Evolutionary conservation across 2,329 filamentous ascomycete genomes (phyloP).

Genomic region (Cercospora sesami): DNA sequence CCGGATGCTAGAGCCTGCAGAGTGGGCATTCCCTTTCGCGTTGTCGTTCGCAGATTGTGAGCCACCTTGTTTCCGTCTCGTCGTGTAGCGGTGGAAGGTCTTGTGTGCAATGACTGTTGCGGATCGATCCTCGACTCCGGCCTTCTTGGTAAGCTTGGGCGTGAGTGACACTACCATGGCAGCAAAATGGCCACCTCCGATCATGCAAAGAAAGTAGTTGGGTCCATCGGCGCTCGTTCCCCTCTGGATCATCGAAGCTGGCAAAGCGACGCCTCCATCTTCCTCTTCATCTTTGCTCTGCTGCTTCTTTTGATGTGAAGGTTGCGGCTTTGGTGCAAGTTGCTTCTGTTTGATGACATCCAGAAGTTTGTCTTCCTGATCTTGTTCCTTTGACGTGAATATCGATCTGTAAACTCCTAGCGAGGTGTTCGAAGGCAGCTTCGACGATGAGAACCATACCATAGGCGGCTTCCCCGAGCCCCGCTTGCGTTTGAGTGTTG

Average conservation of each 20-base stretch:
- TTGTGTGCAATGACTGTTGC: constrained; percentile 91
- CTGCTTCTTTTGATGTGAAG: constrained; percentile 47
- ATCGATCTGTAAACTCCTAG: constrained; percentile 84
- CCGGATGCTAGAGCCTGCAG: constrained; percentile 83
- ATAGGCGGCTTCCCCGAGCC: constrained; percentile 70
- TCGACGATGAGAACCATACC: constrained; percentile 79
- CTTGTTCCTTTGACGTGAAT: constrained; percentile 71
- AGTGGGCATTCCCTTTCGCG: constrained; percentile 90
- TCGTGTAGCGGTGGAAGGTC: constrained; percentile 97
- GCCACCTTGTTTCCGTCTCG: constrained; percentile 91
- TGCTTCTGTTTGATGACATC: constrained; percentile 76
- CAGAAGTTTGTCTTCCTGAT: constrained; percentile 60
- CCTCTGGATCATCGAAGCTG: constrained; percentile 38
- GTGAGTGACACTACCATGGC: constrained; percentile 91
- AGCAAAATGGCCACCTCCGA: constrained; percentile 94
- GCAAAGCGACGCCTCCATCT: constrained; percentile 59
- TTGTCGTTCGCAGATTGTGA: constrained; percentile 92
- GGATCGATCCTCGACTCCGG: constrained; percentile 75
- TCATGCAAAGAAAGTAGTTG: constrained; percentile 97
- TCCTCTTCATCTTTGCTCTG: constrained; percentile 42
- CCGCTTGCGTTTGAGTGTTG: constrained; percentile 52
- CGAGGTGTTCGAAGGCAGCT: constrained; percentile 73
- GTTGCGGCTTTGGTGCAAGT: constrained; percentile 60
- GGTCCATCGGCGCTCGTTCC: constrained; percentile 65
- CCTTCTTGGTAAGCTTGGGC: constrained; percentile 71